Evolutionary conservation across 176 grass and related monocot genomes (phyloP).

Genomic region (Puya raimondii): DNA sequence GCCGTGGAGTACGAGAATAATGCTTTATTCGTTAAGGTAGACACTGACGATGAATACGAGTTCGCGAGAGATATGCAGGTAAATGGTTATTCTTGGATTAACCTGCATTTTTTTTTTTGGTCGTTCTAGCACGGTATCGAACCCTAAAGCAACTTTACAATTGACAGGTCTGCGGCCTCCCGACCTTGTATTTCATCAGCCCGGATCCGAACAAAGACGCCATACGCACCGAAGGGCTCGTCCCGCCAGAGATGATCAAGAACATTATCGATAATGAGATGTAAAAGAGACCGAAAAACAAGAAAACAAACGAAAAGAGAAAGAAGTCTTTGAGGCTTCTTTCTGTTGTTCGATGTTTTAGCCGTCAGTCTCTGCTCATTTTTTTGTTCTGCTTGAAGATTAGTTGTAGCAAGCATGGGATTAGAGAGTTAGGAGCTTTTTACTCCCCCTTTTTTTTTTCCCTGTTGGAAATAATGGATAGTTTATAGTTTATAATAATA

Average conservation of each 20-base stretch:
- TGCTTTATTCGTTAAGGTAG: slow-evolving; percentile 68
- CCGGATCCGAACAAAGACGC: slow-evolving; percentile 56
- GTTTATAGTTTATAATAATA: no score
- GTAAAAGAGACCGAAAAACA: slow-evolving; percentile 20
- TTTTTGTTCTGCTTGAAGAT: no score
- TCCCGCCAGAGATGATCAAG: slow-evolving; percentile 54
- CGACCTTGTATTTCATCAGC: slow-evolving; percentile 83
- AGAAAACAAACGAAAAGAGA: no score
- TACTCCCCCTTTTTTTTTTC: no score
- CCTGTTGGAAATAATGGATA: no score
- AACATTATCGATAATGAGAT: slow-evolving; percentile 79
- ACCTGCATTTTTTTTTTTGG: neutral
- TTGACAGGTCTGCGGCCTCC: slow-evolving; percentile 58
- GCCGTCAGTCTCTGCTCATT: no score
- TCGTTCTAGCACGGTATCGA: neutral
- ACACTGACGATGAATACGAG: slow-evolving; percentile 72
- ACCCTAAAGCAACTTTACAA: neutral
- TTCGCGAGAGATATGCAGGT: slow-evolving; percentile 97
- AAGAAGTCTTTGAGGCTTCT: no score
- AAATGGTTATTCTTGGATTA: neutral
- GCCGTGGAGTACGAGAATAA: slow-evolving; percentile 70
- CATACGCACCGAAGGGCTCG: slow-evolving; percentile 61
- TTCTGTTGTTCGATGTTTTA: no score
- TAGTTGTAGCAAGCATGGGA: no score
- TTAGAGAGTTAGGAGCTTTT: no score